phyloP scores from a whole-genome alignment of 164 flowering plant genomes.

The Sextonia rubra region DNA sequence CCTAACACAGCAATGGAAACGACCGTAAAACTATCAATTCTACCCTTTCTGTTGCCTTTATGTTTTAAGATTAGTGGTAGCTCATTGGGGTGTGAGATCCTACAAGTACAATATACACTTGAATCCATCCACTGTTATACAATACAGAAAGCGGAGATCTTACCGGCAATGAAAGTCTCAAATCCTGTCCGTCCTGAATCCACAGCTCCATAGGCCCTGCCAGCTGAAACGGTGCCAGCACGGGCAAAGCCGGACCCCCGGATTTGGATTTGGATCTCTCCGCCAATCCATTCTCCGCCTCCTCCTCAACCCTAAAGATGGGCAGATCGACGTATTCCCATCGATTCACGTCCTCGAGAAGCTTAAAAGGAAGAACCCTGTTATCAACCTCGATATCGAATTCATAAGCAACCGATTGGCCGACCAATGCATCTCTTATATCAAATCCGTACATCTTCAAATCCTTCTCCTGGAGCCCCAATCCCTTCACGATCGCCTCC shows the following conservation, averaged over 20 bases:
- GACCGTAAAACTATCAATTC: too few species aligned
- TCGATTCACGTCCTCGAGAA: constrained; percentile 74
- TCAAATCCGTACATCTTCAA: constrained; percentile 78
- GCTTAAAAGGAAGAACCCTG: constrained; percentile 71
- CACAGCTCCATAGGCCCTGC: constrained; percentile 98
- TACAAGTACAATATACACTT: too few species aligned
- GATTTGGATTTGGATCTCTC: constrained; percentile 17
- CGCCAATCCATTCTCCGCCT: constrained; percentile 35
- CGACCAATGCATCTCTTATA: constrained; percentile 66
- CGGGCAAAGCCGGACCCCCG: constrained; percentile 39
- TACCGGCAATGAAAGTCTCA: constrained; percentile 83
- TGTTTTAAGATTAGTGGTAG: too few species aligned
- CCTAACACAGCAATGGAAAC: too few species aligned
- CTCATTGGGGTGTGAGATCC: too few species aligned
- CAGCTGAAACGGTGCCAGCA: constrained; percentile 86
- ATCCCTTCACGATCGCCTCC: constrained; percentile 73
- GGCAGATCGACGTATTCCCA: constrained; percentile 94
- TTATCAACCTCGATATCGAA: constrained; percentile 79
- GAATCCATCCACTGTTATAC: too few species aligned
- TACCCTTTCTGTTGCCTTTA: too few species aligned
- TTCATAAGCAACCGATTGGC: constrained; percentile 78
- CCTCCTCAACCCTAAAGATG: constrained; percentile 46
- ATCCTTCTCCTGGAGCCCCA: constrained; percentile 79
- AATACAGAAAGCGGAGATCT: constrained; percentile 17
- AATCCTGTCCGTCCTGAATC: constrained; percentile 88